Evolutionary conservation across 768 basidiomycete genomes (phyloP), one percentile per base, ranked within the genome.

Genomic region (Tulasnella sp.): DNA sequence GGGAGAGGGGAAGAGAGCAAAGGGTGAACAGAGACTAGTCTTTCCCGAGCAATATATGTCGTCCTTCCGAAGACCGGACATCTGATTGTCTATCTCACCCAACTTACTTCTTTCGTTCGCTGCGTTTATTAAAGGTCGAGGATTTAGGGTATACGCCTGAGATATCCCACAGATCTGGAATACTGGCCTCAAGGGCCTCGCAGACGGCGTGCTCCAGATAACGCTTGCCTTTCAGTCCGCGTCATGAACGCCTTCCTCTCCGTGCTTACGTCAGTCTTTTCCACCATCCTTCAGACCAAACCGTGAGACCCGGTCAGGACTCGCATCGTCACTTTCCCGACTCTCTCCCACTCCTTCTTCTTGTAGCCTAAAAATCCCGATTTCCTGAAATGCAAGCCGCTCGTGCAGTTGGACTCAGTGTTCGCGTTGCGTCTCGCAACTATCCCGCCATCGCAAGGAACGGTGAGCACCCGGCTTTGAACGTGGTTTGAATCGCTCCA

Each of bases 321-420:
- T 37, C 35, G 12, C 36, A 66, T 29, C 64, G 64, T 40, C 35
- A 66, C 36, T 66, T 35, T 35, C 63, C 34, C 34, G 26, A 11
- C 14, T 29, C 63, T 34, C 35, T 34, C 34, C 40, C 22, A 26
- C 36, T 34, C 9, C 64, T 41, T 34, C 17, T 66, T 66, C 64
- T 66, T 36, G 36, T 41, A 37, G 36, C 40, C 64, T 41, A 66
- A 22, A 35, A 65, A 65, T 39, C 64, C 64, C 29, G 19, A 19
- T 12, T 29, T 3, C 1, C 14, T 32, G 42, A 40, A 40, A 69
- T 69, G 67, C 67, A 69, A 52, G 44, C 67, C 26, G 67, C 67
- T 40, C 67, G 67, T 34, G 32, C 67, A 41, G 40, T 69, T 44
- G 67, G 67, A 40, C n/a, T 69, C 40, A 39, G 67, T 35, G 40